Conservation (phyloP, 306 rosid genomes). For the Purshia tridentata region DNA sequence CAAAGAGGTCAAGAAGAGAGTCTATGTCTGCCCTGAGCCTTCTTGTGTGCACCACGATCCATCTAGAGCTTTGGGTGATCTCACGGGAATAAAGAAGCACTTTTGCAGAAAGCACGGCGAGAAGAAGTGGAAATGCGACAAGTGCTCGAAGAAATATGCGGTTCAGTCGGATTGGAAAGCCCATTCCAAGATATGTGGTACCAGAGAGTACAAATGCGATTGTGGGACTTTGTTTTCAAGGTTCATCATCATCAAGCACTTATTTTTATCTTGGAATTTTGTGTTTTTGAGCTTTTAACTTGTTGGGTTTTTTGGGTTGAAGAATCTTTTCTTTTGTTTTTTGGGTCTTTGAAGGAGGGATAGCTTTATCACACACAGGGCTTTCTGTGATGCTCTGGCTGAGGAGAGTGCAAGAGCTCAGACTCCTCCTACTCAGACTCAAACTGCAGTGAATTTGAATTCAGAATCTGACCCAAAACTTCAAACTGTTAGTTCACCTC, state of each 20-base stretch:
- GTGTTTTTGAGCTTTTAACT: not conserved
- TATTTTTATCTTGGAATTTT: not conserved
- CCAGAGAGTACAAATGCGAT: constrained; percentile 92
- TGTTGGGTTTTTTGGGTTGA: constrained; percentile 16
- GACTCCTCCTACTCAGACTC: constrained; percentile 25
- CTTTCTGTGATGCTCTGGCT: constrained; percentile 90
- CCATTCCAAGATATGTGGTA: constrained; percentile 85
- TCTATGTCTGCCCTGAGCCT: constrained; percentile 83
- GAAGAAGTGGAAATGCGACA: constrained; percentile 97
- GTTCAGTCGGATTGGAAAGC: constrained; percentile 99
- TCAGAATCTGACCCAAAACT: constrained; percentile 41
- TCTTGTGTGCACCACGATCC: constrained; percentile 93
- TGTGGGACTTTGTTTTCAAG: constrained; percentile 82
- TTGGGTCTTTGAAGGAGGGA: constrained; percentile 66
- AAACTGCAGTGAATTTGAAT: constrained; percentile 28
- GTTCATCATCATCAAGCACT: constrained; percentile 18
- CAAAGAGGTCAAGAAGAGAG: constrained; percentile 80
- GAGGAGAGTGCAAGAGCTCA: constrained; percentile 67
- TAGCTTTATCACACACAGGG: constrained; percentile 89
- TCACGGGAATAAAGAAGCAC: constrained; percentile 91
- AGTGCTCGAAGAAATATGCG: constrained; percentile 89
- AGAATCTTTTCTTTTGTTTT: constrained; percentile 17
- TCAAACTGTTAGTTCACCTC: constrained; percentile 31
- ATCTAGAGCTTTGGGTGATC: constrained; percentile 82
- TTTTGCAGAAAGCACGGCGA: constrained; percentile 93